Evolutionary conservation across 257 asterid species (phyloP), one percentile per base, ranked within the genome.

Genomic region (Solanum appendiculatum): DNA sequence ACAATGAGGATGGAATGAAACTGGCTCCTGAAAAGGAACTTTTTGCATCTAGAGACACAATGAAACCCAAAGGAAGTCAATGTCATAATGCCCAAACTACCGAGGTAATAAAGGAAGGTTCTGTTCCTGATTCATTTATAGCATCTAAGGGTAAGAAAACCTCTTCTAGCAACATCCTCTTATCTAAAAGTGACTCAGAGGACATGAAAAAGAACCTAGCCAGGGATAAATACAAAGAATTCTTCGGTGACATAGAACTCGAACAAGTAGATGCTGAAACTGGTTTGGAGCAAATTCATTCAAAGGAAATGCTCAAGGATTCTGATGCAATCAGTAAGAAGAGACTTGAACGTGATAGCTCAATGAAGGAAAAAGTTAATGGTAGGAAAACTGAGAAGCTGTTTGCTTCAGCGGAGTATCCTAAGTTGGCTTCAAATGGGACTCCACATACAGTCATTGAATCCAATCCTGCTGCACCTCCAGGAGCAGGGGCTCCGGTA

Each of bases 241-340:
- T 96, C 82, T 95, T 95, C 74, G 99, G 99, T 88, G 98, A 93
- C 51, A 86, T 92, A 27, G 98, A 92, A 91, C 91, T 91, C 70
- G 99, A 93, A 86, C 93, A 91, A 68, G 94, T 91, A 36, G 96
- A 91, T 87, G 91, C 92, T 60, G 98, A 95, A 87, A 90, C 92
- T 56, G 90, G 88, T 81, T 93, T 95, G 13, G 94, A 91, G 89
- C 92, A 94, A 90, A 89, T 89, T 92, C 86, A 93, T 66, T 86
- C 94, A 36, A 85, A 88, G 34, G 90, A 84, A 70, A 91, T 88
- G 92, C 86, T 89, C 86, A 92, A 91, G 89, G 90, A 91, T 87
- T 86, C 92, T 34, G 93, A 89, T 78, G 86, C 86, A 60, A 89
- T 70, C 84, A 93, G 90, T 25, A 93, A 92, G 88, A 88, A 68